These are phyloP conservation scores for Cryphonectria radicalis DNA, from an alignment of 2,329 filamentous ascomycete genomes.

Conservation along the genomic window DNA sequence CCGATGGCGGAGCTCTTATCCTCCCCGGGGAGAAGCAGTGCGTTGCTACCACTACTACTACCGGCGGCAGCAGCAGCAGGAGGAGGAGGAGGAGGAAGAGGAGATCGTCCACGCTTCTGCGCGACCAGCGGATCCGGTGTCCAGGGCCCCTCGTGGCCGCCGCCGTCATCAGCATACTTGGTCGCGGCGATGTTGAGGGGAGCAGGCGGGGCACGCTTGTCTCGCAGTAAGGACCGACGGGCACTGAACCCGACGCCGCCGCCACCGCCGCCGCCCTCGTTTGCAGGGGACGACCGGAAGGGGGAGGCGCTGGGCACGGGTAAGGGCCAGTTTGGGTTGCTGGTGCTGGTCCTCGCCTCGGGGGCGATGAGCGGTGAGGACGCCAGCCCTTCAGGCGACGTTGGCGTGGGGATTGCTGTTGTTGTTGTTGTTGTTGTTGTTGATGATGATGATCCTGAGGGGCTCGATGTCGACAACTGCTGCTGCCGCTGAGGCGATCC, in stretches of 20 bases:
- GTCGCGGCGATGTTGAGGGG: conserved; percentile 28
- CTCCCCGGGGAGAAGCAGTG: neutral
- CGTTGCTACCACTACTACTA: neutral
- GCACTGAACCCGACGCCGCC: conserved; percentile 8
- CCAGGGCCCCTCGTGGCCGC: conserved; percentile 17
- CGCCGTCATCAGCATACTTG: conserved; percentile 17
- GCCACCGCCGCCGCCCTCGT: neutral
- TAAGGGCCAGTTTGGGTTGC: conserved; percentile 28
- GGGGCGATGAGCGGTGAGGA: conserved; percentile 20
- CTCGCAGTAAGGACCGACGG: conserved; percentile 2
- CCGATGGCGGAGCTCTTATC: conserved; percentile 36
- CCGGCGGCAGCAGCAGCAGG: too few species aligned
- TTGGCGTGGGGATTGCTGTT: conserved; percentile 11
- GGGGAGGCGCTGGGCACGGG: conserved; percentile 12
- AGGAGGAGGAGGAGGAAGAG: too few species aligned
- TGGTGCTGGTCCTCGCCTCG: neutral
- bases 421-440: neutral
- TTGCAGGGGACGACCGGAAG: conserved; percentile 6
- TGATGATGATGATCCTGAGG: too few species aligned
- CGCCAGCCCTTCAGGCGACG: conserved; percentile 17
- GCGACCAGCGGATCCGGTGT: conserved; percentile 7
- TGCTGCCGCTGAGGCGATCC: conserved; percentile 6
- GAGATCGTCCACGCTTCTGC: too few species aligned
- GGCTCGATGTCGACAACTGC: conserved; percentile 1
- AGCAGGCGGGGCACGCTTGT: conserved; percentile 24